Base-by-base conservation (phyloP, 371 early-diverging fungal species). In the Syncephalis plumigaleata region DNA sequence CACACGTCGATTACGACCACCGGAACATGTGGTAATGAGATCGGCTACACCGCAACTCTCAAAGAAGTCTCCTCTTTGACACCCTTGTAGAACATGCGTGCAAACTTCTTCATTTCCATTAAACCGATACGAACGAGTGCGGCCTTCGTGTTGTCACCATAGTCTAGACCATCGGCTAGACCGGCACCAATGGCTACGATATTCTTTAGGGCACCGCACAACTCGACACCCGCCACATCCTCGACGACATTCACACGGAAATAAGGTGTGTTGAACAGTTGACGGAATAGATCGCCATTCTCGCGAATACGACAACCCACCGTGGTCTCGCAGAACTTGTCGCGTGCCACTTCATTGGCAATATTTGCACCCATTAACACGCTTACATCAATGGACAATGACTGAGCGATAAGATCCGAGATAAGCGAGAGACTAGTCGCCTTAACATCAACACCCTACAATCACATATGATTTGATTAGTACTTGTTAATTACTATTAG, bases 281-380 rank as follows among this genome's bases (percentile, higher is more conserved):
- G 63, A 42, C 77, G 64, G 61, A 88, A 83, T 31, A 83, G 48
- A 17, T 77, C 65, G 25, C 85, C 95, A 52, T 91, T 82, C 24
- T 66, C 67, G 18, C 60, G 59, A 17, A 15, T 18, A 18, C 57
- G 49, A 64, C 82, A 94, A 39, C 88, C 95, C 49, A 96, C 78
- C 0, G 98, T 98, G 3, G 91, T 81, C 61, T 99, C 99, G 62
- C 88, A 89, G 60, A 97, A 90, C 58, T 84, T 65, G 50, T 89
- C 92, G 55, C 73, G 68, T 1, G 98, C 96, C 18, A 99, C 88
- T 56, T 98, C 98, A 49, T 71, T 77, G 21, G 99, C 98, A 65
- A 99, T 97, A 65, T 99, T 99, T 39, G 99, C 99, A 36, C 99
- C 99, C 75, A 87, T 90, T 39, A 98, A 63, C 17, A 89, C 87